Evolutionary conservation across 2,329 filamentous ascomycete species (phyloP).

Genomic region (Paraconiothyrium sp.): DNA sequence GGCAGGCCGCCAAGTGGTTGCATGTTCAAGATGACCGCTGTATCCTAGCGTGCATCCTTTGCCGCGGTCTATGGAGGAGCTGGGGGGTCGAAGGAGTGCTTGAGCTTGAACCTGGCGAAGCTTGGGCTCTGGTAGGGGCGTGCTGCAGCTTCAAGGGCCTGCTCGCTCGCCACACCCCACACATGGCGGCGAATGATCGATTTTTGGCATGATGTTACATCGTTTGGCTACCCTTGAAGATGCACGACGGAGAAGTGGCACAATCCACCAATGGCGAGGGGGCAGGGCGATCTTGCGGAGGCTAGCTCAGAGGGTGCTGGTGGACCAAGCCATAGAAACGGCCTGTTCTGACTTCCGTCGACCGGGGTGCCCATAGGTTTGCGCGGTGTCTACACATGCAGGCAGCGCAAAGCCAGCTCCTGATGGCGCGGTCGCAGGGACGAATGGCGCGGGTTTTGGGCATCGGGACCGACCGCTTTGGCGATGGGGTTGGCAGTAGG

Average conservation of each 20-base stretch:
- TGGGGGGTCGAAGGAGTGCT: constrained; percentile 19
- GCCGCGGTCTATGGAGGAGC: constrained; percentile 30
- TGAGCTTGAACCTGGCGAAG: constrained; percentile 32
- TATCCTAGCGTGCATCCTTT: constrained; percentile 34
- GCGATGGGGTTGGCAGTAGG: constrained; percentile 17
- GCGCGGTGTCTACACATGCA: constrained; percentile 31
- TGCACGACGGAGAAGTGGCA: constrained; percentile 49
- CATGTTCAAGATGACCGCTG: constrained; percentile 23
- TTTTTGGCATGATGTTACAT: constrained; percentile 46
- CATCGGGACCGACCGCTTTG: constrained; percentile 44
- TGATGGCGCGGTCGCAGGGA: constrained; percentile 34
- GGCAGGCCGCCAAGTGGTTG: constrained; percentile 40
- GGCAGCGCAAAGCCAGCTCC: constrained; percentile 36
- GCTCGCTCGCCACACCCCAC: constrained; percentile 5
- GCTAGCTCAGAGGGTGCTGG: constrained; percentile 45
- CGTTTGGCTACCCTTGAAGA: constrained; percentile 23
- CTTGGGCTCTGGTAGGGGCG: constrained; percentile 34
- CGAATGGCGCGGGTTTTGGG: constrained; percentile 27
- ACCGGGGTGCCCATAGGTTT: constrained; percentile 32
- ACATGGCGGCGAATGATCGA: constrained; percentile 6
- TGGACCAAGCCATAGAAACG: constrained; percentile 40
- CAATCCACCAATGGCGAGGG: constrained; percentile 39
- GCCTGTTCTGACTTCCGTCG: constrained; percentile 26
- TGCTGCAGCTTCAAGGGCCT: background rate
- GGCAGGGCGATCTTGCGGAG: constrained; percentile 42